phyloP scores from a whole-genome alignment of 2,329 filamentous ascomycete species.

The Penicillium sp. region DNA sequence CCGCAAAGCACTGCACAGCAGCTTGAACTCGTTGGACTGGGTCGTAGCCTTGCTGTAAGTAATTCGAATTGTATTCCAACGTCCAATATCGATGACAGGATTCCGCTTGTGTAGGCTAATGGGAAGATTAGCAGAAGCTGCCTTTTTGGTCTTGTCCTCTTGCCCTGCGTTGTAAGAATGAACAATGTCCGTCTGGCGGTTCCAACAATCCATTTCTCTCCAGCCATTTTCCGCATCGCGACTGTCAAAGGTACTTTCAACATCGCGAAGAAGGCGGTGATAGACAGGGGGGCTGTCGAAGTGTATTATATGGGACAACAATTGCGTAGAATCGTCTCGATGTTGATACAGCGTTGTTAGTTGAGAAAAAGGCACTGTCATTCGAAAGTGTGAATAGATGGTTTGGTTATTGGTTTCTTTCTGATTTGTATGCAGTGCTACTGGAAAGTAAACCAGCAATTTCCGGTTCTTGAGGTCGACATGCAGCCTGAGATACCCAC shows the following conservation, averaged over 20 bases:
- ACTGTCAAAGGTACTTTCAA: slow-evolving; percentile 37
- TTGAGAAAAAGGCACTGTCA: slow-evolving; percentile 45
- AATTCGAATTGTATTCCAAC: slow-evolving; percentile 61
- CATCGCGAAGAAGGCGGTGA: slow-evolving; percentile 36
- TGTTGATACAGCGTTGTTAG: slow-evolving; percentile 36
- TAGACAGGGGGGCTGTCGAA: slow-evolving; percentile 45
- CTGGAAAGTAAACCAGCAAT: slow-evolving; percentile 44
- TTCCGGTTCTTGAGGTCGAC: slow-evolving; percentile 44
- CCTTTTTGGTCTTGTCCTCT: slow-evolving; percentile 17
- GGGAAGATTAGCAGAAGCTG: slow-evolving; percentile 30
- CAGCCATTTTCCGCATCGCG: slow-evolving; percentile 42
- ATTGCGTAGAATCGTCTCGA: slow-evolving; percentile 16
- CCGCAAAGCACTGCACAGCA: slow-evolving; percentile 53
- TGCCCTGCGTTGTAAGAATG: slow-evolving; percentile 24
- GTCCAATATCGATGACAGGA: slow-evolving; percentile 59
- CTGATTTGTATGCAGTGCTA: slow-evolving; percentile 21
- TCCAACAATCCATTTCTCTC: slow-evolving; percentile 57
- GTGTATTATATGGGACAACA: slow-evolving; percentile 33
- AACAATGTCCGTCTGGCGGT: slow-evolving; percentile 62
- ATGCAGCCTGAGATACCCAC: slow-evolving; percentile 29
- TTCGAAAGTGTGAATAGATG: slow-evolving; percentile 30
- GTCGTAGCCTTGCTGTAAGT: slow-evolving; percentile 37
- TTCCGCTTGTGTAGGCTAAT: slow-evolving; percentile 47
- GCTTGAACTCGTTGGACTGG: slow-evolving; percentile 32
- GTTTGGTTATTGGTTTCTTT: neutral